Evolutionary conservation across 2,329 filamentous ascomycete genomes (phyloP).

Genomic region (Cladosporium sp.): DNA sequence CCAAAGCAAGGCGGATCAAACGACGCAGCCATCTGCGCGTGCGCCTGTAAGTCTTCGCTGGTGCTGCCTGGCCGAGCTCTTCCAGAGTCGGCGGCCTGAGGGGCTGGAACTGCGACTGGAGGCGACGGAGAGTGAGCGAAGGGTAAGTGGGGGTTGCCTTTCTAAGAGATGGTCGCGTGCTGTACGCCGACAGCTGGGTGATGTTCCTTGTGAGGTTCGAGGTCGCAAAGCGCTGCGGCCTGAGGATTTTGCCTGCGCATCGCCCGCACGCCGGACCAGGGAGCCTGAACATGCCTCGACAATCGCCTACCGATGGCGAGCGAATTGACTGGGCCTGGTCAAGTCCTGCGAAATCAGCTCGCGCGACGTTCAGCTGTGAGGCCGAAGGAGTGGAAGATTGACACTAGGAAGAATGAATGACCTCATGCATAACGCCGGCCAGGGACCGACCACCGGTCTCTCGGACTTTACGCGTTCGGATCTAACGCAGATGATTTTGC

Average conservation of each 20-base stretch:
- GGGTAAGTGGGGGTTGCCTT: neutral
- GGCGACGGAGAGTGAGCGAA: conserved; percentile 10
- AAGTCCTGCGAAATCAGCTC: too few relatives aligned
- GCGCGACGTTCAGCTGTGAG: too few relatives aligned
- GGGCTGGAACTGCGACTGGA: conserved; percentile 36
- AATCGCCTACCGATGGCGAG: neutral
- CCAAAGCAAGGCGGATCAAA: conserved; percentile 55
- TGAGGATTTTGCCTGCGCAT: conserved; percentile 24
- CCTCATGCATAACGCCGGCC: neutral
- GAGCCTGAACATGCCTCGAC: conserved; percentile 11
- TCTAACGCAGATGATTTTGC: too few relatives aligned
- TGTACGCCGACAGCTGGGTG: neutral
- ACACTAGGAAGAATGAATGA: conserved; percentile 1
- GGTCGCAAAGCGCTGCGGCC: conserved; percentile 18
- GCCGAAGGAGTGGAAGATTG: too few relatives aligned
- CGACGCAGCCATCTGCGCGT: conserved; percentile 72
- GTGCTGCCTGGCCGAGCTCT: conserved; percentile 65
- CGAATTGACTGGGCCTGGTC: too few relatives aligned
- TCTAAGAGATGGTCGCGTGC: conserved; percentile 14
- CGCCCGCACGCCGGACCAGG: conserved; percentile 25
- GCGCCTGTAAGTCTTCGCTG: conserved; percentile 64
- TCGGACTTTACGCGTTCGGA: too few relatives aligned
- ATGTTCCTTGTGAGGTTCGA: conserved; percentile 15
- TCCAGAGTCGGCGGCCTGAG: conserved; percentile 65
- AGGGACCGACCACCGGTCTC: too few relatives aligned